Evolutionary conservation across 192 early-diverging fungal species (phyloP).

Genomic region (Phycomyces blakesleeanus): DNA sequence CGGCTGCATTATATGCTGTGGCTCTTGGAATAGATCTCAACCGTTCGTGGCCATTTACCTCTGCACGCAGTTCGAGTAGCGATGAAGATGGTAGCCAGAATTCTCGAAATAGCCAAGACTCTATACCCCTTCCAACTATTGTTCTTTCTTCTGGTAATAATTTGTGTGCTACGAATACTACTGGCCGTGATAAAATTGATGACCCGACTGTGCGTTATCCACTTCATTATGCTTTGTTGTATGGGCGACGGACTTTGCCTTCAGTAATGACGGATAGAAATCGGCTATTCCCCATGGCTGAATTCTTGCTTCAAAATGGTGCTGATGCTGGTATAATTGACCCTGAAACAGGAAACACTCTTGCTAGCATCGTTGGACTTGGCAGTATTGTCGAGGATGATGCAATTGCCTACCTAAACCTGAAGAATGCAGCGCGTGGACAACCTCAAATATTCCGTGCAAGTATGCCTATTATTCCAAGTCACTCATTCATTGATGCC

Average conservation of each 20-base stretch:
- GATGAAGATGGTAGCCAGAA: neutral
- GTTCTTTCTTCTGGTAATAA: neutral
- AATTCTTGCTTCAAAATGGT: conserved; percentile 65
- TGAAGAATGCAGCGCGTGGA: conserved; percentile 24
- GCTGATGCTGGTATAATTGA: conserved; percentile 31
- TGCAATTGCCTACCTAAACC: conserved; percentile 25
- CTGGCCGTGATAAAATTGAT: neutral
- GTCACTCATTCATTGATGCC: no score
- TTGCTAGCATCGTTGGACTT: conserved; percentile 17
- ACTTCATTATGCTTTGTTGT: conserved; percentile 8
- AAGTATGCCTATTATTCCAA: no score
- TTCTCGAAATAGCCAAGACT: neutral
- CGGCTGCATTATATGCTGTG: conserved; percentile 37
- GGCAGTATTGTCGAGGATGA: conserved; percentile 17
- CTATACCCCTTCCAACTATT: neutral
- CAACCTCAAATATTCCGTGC: conserved; percentile 3
- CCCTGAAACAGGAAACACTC: conserved; percentile 20
- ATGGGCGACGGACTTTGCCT: neutral
- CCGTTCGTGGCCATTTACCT: conserved; percentile 30
- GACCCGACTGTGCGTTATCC: neutral
- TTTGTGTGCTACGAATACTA: neutral
- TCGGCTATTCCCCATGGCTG: conserved; percentile 49
- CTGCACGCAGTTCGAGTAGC: neutral
- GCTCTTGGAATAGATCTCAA: conserved; percentile 44
- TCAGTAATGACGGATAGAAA: neutral